Evolutionary conservation across 257 asterid species (phyloP).

Genomic region (Mentha longifolia): DNA sequence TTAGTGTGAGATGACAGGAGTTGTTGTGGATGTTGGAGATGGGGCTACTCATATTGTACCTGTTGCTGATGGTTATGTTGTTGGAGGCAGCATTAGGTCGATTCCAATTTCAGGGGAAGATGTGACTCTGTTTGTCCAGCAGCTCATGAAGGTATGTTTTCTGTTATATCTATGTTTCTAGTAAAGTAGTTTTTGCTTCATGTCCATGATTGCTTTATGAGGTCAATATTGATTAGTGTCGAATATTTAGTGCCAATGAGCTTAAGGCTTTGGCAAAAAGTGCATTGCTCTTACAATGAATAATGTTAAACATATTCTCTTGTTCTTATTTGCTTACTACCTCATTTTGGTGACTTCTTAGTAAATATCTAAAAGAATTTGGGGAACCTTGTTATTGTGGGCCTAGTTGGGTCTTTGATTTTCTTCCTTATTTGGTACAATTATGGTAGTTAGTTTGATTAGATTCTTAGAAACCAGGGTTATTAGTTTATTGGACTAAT

Average conservation of each 20-base stretch:
- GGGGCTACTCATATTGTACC: conserved; percentile 99
- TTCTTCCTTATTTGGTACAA: conserved; percentile 6
- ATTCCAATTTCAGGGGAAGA: conserved; percentile 86
- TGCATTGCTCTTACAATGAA: conserved; percentile 12
- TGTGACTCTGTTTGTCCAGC: conserved; percentile 85
- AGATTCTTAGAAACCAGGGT: conserved; percentile 10
- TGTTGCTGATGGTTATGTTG: conserved; percentile 96
- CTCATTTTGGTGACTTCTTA: conserved; percentile 17
- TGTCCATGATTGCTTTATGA: too few relatives aligned
- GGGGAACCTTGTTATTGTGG: neutral
- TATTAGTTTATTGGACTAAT: conserved; percentile 15
- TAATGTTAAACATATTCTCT: neutral
- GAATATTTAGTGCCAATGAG: neutral
- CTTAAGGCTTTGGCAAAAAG: neutral
- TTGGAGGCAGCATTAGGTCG: conserved; percentile 97
- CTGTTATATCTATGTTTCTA: conserved; percentile 20
- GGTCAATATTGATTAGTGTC: conserved; percentile 11
- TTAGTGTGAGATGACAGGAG: conserved; percentile 99
- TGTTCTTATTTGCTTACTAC: conserved; percentile 4
- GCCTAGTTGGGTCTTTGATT: neutral
- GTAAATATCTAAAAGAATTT: conserved; percentile 19
- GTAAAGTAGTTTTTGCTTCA: neutral
- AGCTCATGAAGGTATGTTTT: conserved; percentile 80
- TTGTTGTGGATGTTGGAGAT: conserved; percentile 94
- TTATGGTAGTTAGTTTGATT: neutral